These are phyloP conservation scores for Mycena polygramma DNA, from an alignment of 768 basidiomycete genomes.

Conservation along the genomic window DNA sequence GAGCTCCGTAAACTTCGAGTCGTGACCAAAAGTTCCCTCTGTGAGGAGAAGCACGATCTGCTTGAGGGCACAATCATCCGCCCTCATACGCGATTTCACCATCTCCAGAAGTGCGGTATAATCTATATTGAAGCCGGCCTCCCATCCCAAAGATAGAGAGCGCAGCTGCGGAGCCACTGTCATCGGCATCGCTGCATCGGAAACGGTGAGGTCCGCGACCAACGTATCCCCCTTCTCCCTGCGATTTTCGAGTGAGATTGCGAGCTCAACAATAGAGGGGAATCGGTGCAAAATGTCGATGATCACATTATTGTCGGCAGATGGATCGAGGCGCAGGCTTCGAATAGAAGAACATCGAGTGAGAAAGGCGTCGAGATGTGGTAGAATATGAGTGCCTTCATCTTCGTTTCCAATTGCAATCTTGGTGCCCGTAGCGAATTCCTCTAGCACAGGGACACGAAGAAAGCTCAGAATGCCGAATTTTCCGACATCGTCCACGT, in stretches of 20 bases:
- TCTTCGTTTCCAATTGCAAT: not conserved
- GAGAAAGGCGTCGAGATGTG: not conserved
- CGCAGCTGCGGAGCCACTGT: too few relatives aligned
- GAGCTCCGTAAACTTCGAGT: not conserved
- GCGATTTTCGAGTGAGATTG: not conserved
- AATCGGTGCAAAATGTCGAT: not conserved
- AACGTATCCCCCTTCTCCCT: not conserved
- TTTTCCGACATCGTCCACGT: not conserved
- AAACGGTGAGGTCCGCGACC: not conserved
- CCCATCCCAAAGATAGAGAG: too few relatives aligned
- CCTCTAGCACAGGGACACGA: not conserved
- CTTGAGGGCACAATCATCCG: too few relatives aligned
- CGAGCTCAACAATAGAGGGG: constrained; percentile 8
- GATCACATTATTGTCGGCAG: not conserved
- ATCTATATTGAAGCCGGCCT: too few relatives aligned
- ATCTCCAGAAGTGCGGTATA: too few relatives aligned
- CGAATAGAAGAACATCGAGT: constrained; percentile 1
- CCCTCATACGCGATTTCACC: too few relatives aligned
- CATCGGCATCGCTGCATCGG: too few relatives aligned
- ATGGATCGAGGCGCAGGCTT: not conserved
- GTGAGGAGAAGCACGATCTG: not conserved
- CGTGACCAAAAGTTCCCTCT: not conserved
- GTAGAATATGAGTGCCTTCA: not conserved
- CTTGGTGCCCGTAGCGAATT: not conserved
- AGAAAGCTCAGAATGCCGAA: not conserved